A percentile compares a stretch with the other conserved stretches of the same genome.
These are phyloP conservation scores for Triangularia verruculosa DNA, from an alignment of 2,329 filamentous ascomycete species.

Conservation along the genomic window DNA sequence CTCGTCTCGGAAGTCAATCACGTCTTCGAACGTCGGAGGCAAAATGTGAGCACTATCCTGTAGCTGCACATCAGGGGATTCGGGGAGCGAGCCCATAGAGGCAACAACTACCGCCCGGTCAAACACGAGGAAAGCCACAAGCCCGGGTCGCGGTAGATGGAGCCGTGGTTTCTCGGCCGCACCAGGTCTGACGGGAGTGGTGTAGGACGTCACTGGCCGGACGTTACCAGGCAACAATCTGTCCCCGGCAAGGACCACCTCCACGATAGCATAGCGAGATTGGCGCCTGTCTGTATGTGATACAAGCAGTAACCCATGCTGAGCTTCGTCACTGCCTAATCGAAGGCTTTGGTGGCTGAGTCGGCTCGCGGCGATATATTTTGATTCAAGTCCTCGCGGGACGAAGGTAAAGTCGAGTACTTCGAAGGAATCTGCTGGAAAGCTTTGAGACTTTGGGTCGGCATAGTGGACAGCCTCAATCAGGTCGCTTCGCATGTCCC, in stretches of 20 bases:
- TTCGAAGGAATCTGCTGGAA: conserved; percentile 61
- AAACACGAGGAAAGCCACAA: conserved; percentile 81
- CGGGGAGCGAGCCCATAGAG: conserved; percentile 65
- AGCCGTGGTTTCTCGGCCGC: conserved; percentile 57
- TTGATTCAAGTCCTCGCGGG: conserved; percentile 49
- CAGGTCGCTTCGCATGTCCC: conserved; percentile 66
- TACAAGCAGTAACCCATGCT: conserved; percentile 61
- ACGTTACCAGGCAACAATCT: conserved; percentile 60
- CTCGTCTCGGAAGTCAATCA: conserved; percentile 72
- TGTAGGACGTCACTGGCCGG: conserved; percentile 65
- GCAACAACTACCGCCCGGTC: conserved; percentile 73
- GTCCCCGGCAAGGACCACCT: conserved; percentile 59
- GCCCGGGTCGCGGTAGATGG: conserved; percentile 72
- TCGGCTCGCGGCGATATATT: conserved; percentile 49
- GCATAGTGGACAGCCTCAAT: conserved; percentile 57
- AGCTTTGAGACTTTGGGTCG: conserved; percentile 46
- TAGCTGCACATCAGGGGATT: conserved; percentile 74
- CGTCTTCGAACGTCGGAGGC: conserved; percentile 76
- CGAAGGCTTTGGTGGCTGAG: conserved; percentile 39
- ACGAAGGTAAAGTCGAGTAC: conserved; percentile 78
- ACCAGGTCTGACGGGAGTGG: conserved; percentile 46
- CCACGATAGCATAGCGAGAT: conserved; percentile 71
- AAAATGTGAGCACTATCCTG: conserved; percentile 62
- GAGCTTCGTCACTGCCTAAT: conserved; percentile 48
- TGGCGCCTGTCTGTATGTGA: conserved; percentile 50